Evolutionary conservation across 2,329 filamentous ascomycete species (phyloP), one percentile per base, ranked within the genome.

Genomic region (Didymella pinodella): DNA sequence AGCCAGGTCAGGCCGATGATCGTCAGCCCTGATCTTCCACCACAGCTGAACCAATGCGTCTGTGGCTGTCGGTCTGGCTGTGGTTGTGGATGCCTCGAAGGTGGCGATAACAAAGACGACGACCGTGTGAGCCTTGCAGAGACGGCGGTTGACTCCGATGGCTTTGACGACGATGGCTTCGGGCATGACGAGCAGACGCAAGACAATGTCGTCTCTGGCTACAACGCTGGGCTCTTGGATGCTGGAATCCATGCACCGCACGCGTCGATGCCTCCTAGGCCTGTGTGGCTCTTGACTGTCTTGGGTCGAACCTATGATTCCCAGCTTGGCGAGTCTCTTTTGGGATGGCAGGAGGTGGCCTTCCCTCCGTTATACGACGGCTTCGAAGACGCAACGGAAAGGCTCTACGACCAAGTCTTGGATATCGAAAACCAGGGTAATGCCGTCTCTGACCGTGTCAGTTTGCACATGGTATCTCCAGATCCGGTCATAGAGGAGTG

Each of bases 1-100:
- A 46, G 48, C 36, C 43, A 60, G 10, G 20, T 45, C 18, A 44
- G 51, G 6, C 57, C 51, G 8, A 67, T 60, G 26, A 18, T 32
- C 6, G 50, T 62, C 1, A 59, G 63, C 12, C 48, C 59, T 0
- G 29, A 63, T 31, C 56, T 66, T 38, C 66, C 66, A 26, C 65
- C 68, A 20, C 70, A 71, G 18, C 57, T 67, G 29, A 70, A 73
- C 22, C 51, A 57, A 25, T 63, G 63, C 2, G 64, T 67, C 10
- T 72, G 68, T 38, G 62, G 69, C 7, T 73, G 66, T 47, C 64
- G 61, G 20, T 72, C 68, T 40, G 67, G 66, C 20, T 65, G 63
- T 49, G 67, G 69, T 10, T 68, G 67, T 44, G 57, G 31, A 5
- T 58, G 52, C 25, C 47, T 36, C 11, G 54, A 61, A n/a, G 62